A percentile compares a stretch with the other conserved stretches of the same genome.
phyloP scores from a whole-genome alignment of 176 grass and related monocot genomes.

The Phyllostachys edulis region DNA sequence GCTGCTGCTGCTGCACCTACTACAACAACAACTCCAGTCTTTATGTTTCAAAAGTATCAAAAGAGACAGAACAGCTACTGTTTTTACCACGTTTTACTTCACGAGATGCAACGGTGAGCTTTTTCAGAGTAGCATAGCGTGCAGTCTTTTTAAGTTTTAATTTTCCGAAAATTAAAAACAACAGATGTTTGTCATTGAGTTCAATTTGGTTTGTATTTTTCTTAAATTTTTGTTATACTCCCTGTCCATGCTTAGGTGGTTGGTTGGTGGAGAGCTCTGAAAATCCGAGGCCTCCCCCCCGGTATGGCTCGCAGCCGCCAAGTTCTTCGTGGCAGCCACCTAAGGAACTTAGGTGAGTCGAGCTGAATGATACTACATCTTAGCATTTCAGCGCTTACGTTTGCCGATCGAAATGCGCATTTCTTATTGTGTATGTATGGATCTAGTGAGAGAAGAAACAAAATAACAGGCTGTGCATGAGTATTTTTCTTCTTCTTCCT shows the following conservation, averaged over 20 bases:
- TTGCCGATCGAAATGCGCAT: not conserved
- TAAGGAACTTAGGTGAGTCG: conserved; percentile 59
- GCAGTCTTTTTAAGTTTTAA: not conserved
- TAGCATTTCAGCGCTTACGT: conserved; percentile 5
- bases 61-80: not conserved
- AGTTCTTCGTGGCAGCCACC: conserved; percentile 44
- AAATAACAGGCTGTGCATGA: not conserved
- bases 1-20: not conserved
- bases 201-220: not conserved
- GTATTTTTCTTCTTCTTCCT: not conserved
- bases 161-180: not conserved
- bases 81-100: conserved; percentile 4
- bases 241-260: conserved; percentile 29
- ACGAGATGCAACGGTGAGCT: conserved; percentile 25
- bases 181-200: not conserved
- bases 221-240: not conserved
- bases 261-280: conserved; percentile 69
- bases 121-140: not conserved
- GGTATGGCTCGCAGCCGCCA: conserved; percentile 19
- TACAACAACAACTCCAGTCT: not conserved
- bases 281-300: conserved; percentile 36
- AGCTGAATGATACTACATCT: not conserved
- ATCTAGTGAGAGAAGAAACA: not conserved
- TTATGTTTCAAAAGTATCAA: not conserved
- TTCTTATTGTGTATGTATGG: conserved; percentile 24